Evolutionary conservation across 2,329 filamentous ascomycete genomes (phyloP).

Genomic region (Pseudomassariella vexata): DNA sequence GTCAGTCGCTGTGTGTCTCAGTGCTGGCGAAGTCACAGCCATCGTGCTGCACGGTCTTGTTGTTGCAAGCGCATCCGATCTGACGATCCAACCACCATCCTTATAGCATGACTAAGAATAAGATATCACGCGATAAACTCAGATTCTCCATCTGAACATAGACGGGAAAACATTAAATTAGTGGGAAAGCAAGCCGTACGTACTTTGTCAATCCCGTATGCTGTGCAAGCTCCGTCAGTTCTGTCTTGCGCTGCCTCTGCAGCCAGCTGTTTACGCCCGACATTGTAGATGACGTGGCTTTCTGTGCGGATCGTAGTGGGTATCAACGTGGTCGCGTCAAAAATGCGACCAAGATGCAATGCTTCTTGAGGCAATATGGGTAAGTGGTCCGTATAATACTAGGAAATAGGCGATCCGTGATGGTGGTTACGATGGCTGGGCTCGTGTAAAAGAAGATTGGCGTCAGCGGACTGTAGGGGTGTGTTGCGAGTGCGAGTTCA

Average conservation of each 20-base stretch:
- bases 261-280: slow-evolving; percentile 66
- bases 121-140: too few relatives aligned
- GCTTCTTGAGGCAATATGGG: slow-evolving; percentile 12
- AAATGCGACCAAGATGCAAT: slow-evolving; percentile 25
- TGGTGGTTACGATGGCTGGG: neutral
- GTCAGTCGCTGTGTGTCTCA: slow-evolving; percentile 12
- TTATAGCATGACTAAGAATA: too few relatives aligned
- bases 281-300: slow-evolving; percentile 46
- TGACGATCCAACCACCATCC: too few relatives aligned
- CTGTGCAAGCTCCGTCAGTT: slow-evolving; percentile 70
- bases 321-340: slow-evolving; percentile 24
- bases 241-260: slow-evolving; percentile 74
- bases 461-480: slow-evolving; percentile 3
- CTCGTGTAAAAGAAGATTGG: neutral
- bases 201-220: slow-evolving; percentile 68
- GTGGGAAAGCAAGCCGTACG: too few relatives aligned
- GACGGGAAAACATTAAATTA: too few relatives aligned
- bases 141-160: too few relatives aligned
- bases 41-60: too few relatives aligned
- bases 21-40: too few relatives aligned
- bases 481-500: slow-evolving; percentile 13
- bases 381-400: slow-evolving; percentile 15
- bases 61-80: too few relatives aligned
- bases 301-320: slow-evolving; percentile 14
- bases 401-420: slow-evolving; percentile 6